phyloP scores from a whole-genome alignment of 305 asterid species.

The Solanum hybrid region DNA sequence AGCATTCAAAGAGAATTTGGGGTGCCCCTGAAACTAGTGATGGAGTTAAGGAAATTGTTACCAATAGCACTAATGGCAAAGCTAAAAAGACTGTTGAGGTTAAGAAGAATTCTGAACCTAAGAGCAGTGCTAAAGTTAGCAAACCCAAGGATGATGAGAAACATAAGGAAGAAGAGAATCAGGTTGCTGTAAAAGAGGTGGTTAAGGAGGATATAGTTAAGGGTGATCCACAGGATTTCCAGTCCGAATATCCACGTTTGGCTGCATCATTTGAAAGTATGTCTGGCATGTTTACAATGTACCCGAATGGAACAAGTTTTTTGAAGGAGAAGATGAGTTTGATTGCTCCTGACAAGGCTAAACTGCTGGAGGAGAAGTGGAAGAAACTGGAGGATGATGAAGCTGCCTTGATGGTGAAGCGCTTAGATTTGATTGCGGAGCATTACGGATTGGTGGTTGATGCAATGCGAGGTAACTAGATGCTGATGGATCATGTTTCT shows the following conservation, averaged over 20 bases:
- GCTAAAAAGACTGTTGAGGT: not conserved
- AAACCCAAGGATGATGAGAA: not conserved
- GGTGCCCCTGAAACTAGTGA: conserved; percentile 7
- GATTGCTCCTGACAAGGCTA: not conserved
- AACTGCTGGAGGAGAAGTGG: not conserved
- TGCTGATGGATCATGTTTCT: not conserved
- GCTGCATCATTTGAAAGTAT: not conserved
- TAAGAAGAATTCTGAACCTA: not conserved
- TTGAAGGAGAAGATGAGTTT: not conserved
- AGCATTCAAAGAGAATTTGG: conserved; percentile 43
- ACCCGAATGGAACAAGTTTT: not conserved
- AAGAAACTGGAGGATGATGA: not conserved
- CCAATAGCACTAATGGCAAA: not conserved
- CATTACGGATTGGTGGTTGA: too few relatives aligned
- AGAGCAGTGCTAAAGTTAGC: not conserved
- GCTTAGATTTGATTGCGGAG: too few relatives aligned
- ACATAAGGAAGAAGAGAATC: not conserved
- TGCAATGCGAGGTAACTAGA: too few relatives aligned
- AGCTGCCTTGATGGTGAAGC: not conserved
- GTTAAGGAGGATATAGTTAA: not conserved
- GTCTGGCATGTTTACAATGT: not conserved
- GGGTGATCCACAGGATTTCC: not conserved
- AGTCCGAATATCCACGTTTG: not conserved
- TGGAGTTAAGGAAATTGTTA: conserved; percentile 8
- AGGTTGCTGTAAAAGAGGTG: not conserved